Conservation (phyloP, 441 rosid species). For the Gossypium davidsonii region DNA sequence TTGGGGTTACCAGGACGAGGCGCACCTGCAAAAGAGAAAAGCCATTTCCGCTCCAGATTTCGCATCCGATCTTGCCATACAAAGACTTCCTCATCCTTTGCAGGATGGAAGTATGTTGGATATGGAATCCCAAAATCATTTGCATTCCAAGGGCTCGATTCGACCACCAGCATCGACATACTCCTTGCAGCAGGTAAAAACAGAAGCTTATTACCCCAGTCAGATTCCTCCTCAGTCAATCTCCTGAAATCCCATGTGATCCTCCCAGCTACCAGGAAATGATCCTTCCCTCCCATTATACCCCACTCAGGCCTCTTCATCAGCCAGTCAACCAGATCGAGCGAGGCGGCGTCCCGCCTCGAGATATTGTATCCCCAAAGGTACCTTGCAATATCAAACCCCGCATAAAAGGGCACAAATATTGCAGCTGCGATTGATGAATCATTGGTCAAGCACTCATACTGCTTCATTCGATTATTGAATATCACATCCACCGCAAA, state of each 20-base stretch:
- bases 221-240: slow-evolving; percentile 54
- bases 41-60: slow-evolving; percentile 83
- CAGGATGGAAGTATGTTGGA: slow-evolving; percentile 94
- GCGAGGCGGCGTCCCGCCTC: slow-evolving; percentile 82
- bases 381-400: slow-evolving; percentile 84
- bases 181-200: slow-evolving; percentile 87
- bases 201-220: slow-evolving; percentile 95
- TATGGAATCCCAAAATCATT: slow-evolving; percentile 94
- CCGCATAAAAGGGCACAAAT: slow-evolving; percentile 94
- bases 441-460: slow-evolving; percentile 75
- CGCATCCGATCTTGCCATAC: slow-evolving; percentile 90
- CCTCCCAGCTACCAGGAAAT: slow-evolving; percentile 93
- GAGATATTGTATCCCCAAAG: slow-evolving; percentile 83
- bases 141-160: slow-evolving; percentile 96
- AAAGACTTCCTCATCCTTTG: slow-evolving; percentile 81
- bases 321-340: slow-evolving; percentile 86
- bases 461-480: slow-evolving; percentile 87
- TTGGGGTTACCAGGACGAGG: slow-evolving; percentile 79
- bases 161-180: slow-evolving; percentile 98
- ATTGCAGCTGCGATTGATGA: slow-evolving; percentile 88
- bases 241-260: slow-evolving; percentile 98
- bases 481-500: slow-evolving; percentile 91
- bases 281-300: slow-evolving; percentile 85
- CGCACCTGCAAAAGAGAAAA: slow-evolving; percentile 95
- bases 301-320: slow-evolving; percentile 86